Percentiles rank a stretch among this genome's conserved stretches.
Conservation (phyloP, 495 filamentous ascomycete species). For the Aspergillus ostianus region DNA sequence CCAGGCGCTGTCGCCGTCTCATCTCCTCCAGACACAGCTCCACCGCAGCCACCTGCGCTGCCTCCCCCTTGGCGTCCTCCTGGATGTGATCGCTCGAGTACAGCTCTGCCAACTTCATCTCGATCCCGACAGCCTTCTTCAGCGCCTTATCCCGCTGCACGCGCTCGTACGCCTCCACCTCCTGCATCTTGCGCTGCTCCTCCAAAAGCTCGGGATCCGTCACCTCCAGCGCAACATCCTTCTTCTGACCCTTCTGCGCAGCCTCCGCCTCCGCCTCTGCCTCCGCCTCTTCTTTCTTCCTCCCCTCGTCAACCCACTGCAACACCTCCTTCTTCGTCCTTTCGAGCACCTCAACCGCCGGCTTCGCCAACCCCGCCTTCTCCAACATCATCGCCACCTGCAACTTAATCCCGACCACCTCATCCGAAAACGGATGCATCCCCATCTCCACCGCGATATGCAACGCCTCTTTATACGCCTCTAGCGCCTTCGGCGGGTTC, state of each 20-base stretch:
- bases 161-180: slow-evolving; percentile 47
- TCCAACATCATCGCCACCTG: slow-evolving; percentile 76
- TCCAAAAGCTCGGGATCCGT: slow-evolving; percentile 29
- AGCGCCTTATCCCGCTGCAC: slow-evolving; percentile 66
- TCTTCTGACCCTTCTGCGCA: slow-evolving; percentile 16
- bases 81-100: slow-evolving; percentile 55
- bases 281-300: slow-evolving; percentile 33
- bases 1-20: slow-evolving; percentile 60
- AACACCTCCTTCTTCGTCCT: slow-evolving; percentile 47
- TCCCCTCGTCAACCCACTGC: slow-evolving; percentile 55
- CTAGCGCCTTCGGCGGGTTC: slow-evolving; percentile 70
- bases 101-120: slow-evolving; percentile 78
- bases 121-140: slow-evolving; percentile 68
- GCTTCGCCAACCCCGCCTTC: slow-evolving; percentile 61
- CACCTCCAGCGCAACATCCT: slow-evolving; percentile 21
- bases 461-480: slow-evolving; percentile 78
- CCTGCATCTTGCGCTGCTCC: slow-evolving; percentile 30
- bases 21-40: slow-evolving; percentile 76
- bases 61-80: slow-evolving; percentile 62
- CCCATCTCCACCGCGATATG: slow-evolving; percentile 63
- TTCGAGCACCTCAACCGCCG: slow-evolving; percentile 73
- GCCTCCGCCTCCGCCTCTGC: slow-evolving; percentile 25
- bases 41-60: slow-evolving; percentile 75
- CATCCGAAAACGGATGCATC: slow-evolving; percentile 85
- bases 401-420: slow-evolving; percentile 85